Conservation (phyloP, 2,329 filamentous ascomycete genomes). For the Zymoseptoria brevis region DNA sequence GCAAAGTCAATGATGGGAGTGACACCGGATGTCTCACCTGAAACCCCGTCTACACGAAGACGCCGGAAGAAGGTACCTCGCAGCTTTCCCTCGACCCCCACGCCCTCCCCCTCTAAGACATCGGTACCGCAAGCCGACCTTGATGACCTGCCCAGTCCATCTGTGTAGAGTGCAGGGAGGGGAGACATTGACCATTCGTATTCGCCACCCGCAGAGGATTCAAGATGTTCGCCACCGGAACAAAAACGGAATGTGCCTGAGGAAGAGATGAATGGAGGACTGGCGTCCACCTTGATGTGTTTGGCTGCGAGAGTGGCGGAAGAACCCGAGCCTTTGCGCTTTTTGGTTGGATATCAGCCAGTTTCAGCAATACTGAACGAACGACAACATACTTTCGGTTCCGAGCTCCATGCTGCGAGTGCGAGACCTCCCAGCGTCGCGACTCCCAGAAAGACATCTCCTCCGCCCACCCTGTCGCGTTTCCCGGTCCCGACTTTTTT, state of each 20-base stretch:
- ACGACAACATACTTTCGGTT: background rate
- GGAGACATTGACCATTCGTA: background rate
- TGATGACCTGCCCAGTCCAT: background rate
- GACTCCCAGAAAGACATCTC: background rate
- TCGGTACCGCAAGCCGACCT: background rate
- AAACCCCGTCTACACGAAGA: background rate
- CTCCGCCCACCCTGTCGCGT: background rate
- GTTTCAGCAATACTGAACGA: background rate
- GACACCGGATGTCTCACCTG: background rate
- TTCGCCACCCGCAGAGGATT: background rate
- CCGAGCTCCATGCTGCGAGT: background rate
- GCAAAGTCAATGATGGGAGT: background rate
- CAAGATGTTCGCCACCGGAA: background rate
- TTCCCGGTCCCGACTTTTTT: background rate
- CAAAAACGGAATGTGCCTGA: background rate
- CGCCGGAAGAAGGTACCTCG: background rate
- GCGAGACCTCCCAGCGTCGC: background rate
- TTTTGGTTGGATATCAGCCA: background rate
- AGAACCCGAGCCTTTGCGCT: constrained; percentile 2
- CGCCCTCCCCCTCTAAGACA: background rate
- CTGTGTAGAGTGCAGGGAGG: background rate
- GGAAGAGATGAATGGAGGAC: background rate
- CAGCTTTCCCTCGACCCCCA: background rate
- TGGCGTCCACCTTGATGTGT: background rate
- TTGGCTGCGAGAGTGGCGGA: background rate